These are phyloP conservation scores for Crinitomyces ghanaensis DNA, from an alignment of 805 yeast species.

Conservation along the genomic window DNA sequence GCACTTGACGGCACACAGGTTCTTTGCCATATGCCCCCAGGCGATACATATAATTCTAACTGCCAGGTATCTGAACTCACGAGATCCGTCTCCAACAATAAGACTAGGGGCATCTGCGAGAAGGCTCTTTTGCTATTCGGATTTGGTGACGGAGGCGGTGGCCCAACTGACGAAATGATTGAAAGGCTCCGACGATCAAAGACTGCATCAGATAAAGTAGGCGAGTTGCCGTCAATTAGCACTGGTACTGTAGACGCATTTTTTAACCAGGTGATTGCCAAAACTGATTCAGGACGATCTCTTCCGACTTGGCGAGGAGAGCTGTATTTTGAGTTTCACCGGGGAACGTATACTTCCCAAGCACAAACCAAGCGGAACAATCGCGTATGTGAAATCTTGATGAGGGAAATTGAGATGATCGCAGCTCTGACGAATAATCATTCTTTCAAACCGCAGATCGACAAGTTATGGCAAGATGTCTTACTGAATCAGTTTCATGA, in stretches of 20 bases:
- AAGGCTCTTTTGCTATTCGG: slow-evolving; percentile 77
- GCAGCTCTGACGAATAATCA: slow-evolving; percentile 54
- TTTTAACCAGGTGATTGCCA: slow-evolving; percentile 49
- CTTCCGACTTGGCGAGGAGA: slow-evolving; percentile 92
- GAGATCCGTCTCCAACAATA: slow-evolving; percentile 68
- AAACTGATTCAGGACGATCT: slow-evolving; percentile 50
- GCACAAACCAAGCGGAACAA: slow-evolving; percentile 73
- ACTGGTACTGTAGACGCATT: slow-evolving; percentile 64
- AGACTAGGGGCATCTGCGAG: slow-evolving; percentile 68
- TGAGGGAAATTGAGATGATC: slow-evolving; percentile 77
- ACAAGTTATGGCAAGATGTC: slow-evolving; percentile 74
- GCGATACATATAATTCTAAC: slow-evolving; percentile 88
- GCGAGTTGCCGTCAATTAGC: slow-evolving; percentile 70
- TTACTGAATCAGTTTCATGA: slow-evolving; percentile 92
- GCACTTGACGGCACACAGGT: slow-evolving; percentile 92
- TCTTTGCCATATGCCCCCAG: slow-evolving; percentile 96
- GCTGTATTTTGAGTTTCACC: slow-evolving; percentile 85
- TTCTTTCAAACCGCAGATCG: slow-evolving; percentile 47
- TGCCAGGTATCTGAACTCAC: slow-evolving; percentile 88
- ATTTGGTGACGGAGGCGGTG: slow-evolving; percentile 98
- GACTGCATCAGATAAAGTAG: slow-evolving; percentile 76
- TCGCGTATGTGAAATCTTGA: slow-evolving; percentile 60
- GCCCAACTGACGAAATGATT: slow-evolving; percentile 86
- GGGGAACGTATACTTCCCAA: slow-evolving; percentile 95
- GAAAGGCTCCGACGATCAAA: slow-evolving; percentile 87